phyloP scores from a whole-genome alignment of 306 rosid genomes.

The Hippophae gyantsensis region DNA sequence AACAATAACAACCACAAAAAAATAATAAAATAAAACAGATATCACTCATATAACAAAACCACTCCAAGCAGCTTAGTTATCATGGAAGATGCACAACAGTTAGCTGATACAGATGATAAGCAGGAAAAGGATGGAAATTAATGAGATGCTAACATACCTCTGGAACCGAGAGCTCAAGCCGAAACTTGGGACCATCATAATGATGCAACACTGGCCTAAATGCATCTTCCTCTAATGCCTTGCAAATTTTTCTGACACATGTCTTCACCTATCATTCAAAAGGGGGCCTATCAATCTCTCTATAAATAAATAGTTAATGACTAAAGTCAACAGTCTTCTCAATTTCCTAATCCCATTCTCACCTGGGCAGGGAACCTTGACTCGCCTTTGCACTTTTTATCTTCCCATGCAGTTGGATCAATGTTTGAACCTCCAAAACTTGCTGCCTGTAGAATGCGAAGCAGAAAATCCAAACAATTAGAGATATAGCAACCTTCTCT shows the following conservation, averaged over 20 bases:
- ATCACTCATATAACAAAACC: too few species aligned
- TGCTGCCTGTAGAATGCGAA: conserved; percentile 54
- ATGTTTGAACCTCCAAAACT: conserved; percentile 99
- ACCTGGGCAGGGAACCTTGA: conserved; percentile 99
- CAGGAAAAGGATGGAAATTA: background rate
- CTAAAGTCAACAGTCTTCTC: background rate
- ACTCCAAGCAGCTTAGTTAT: background rate
- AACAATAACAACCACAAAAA: background rate
- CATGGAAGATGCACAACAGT: background rate
- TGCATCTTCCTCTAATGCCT: conserved; percentile 93
- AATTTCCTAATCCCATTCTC: conserved; percentile 17
- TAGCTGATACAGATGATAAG: background rate
- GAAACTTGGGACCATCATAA: conserved; percentile 98
- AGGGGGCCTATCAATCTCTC: background rate
- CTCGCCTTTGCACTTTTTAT: conserved; percentile 96
- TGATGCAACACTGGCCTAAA: conserved; percentile 98
- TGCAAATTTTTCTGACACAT: conserved; percentile 71
- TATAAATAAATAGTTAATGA: background rate
- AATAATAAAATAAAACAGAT: background rate
- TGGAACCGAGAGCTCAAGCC: conserved; percentile 95
- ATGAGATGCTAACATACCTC: conserved; percentile 41
- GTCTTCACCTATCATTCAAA: conserved; percentile 55
- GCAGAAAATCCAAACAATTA: background rate
- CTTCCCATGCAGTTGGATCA: conserved; percentile 99
- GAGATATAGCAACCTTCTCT: conserved; percentile 4